phyloP scores from a whole-genome alignment of 2,329 filamentous ascomycete genomes.

The Fusarium sp. region DNA sequence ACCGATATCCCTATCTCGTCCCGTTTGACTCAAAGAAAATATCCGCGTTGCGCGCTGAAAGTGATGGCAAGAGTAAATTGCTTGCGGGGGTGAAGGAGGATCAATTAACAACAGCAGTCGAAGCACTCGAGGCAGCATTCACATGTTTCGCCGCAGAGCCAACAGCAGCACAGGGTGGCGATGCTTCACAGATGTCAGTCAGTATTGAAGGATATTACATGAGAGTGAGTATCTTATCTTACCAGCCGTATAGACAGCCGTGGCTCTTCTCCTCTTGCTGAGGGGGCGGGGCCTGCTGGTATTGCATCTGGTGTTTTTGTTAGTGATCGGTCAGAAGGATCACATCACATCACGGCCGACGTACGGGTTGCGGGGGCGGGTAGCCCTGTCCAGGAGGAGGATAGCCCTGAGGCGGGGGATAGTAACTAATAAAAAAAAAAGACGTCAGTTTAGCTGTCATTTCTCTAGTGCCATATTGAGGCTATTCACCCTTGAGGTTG shows the following conservation, averaged over 20 bases:
- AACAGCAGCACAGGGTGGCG: slow-evolving; percentile 57
- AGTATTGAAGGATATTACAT: not conserved
- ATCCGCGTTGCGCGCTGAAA: not conserved
- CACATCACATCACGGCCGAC: not conserved
- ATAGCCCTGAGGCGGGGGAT: slow-evolving; percentile 40
- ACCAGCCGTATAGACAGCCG: slow-evolving; percentile 55
- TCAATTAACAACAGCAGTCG: slow-evolving; percentile 51
- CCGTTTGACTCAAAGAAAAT: not conserved
- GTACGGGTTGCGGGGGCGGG: slow-evolving; percentile 39
- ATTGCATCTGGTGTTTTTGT: slow-evolving; percentile 45
- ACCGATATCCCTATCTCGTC: not conserved
- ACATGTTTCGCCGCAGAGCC: slow-evolving; percentile 56
- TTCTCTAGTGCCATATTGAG: not conserved
- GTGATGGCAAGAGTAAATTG: not conserved
- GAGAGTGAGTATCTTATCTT: slow-evolving; percentile 12
- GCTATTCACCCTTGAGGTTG: slow-evolving; percentile 19
- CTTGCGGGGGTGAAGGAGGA: not conserved
- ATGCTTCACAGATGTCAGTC: slow-evolving; percentile 40
- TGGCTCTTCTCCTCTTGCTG: slow-evolving; percentile 52
- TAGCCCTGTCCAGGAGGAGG: slow-evolving; percentile 41
- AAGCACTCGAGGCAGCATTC: slow-evolving; percentile 56
- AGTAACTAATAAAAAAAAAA: slow-evolving; percentile 23
- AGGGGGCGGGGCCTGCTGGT: slow-evolving; percentile 46
- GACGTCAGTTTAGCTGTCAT: slow-evolving; percentile 1
- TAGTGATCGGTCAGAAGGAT: not conserved